phyloP scores from a whole-genome alignment of 441 rosid species.

The Mallotus repandus region DNA sequence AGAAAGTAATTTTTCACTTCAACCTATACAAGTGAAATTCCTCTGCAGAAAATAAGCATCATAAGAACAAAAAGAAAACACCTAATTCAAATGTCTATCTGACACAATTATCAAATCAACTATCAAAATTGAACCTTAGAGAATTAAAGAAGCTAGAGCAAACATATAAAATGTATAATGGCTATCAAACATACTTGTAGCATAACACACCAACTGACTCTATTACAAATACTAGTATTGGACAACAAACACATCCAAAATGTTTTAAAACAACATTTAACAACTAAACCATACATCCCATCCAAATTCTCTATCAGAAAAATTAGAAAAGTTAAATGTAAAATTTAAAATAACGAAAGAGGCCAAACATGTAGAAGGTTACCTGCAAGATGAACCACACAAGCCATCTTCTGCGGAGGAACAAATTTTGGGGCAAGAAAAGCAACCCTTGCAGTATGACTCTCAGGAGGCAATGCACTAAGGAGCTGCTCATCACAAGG shows the following conservation, averaged over 20 bases:
- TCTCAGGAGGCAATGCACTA: conserved; percentile 86
- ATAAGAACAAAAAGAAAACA: background rate
- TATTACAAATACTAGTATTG: background rate
- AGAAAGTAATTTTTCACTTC: background rate
- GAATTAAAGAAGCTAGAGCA: background rate
- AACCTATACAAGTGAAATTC: background rate
- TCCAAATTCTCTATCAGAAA: too few relatives aligned
- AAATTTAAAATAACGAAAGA: background rate
- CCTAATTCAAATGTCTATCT: conserved; percentile 7
- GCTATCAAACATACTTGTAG: background rate
- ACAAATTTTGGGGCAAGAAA: conserved; percentile 76
- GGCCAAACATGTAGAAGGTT: conserved; percentile 15
- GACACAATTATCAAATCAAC: background rate
- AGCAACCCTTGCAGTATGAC: conserved; percentile 81
- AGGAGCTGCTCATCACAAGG: conserved; percentile 79
- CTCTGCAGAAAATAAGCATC: background rate
- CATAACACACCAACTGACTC: background rate
- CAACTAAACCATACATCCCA: too few relatives aligned
- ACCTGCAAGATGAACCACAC: conserved; percentile 99
- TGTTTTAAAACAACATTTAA: background rate
- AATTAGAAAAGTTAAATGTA: background rate
- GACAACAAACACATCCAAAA: background rate
- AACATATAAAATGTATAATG: background rate
- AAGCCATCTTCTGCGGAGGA: conserved; percentile 82
- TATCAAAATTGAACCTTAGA: background rate